Base-by-base conservation (phyloP, 139 green algal genomes). In the Pedinophyceae sp. region DNA sequence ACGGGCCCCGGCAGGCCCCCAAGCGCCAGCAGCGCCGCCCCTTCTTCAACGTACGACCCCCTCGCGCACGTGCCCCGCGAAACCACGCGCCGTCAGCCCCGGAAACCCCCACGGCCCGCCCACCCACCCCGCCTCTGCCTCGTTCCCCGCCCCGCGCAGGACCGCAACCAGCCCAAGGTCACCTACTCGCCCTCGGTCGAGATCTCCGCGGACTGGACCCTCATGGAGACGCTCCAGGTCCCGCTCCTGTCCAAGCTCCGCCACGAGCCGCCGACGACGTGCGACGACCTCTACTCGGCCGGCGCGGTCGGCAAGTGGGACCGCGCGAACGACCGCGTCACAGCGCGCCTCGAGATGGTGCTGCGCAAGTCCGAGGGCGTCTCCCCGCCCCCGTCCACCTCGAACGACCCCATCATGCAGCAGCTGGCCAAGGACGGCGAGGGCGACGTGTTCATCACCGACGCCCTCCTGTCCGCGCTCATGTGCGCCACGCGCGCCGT, bases 371-470 rank as follows among this genome's bases (percentile, higher is more conserved):
- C 74, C 20, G 65, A 74, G 22, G 43, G 65, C 16, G 73, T 76
- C 25, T 88, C 90, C 68, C 69, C 73, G 49, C 78, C 72, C 51
- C 68, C 89, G 4, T 85, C 85, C 30, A 86, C 85, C 27, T 82
- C 59, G 4, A 84, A 95, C 25, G 90, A 98, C 66, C 81, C 87
- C 20, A 57, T 97, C 58, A 84, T 98, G 45, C 54, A 64, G 66
- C 72, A 51, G 10, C 49, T 59, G 17, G 30, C 24, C n/a, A n/a
- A n/a, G n/a, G n/a, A n/a, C n/a, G n/a, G n/a, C n/a, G n/a, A n/a
- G n/a, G n/a, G n/a, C n/a, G n/a, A 5, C n/a, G 85, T 97, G 63
- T 97, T 94, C 68, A 76, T 88, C 34, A 94, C 86, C 0, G 91
- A 98, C 69, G 54, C 61, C 2, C 75, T 98, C 61, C 62, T 98